These are phyloP conservation scores for Tausonia pullulans DNA, from an alignment of 1,284 basidiomycete genomes.

Conservation along the genomic window DNA sequence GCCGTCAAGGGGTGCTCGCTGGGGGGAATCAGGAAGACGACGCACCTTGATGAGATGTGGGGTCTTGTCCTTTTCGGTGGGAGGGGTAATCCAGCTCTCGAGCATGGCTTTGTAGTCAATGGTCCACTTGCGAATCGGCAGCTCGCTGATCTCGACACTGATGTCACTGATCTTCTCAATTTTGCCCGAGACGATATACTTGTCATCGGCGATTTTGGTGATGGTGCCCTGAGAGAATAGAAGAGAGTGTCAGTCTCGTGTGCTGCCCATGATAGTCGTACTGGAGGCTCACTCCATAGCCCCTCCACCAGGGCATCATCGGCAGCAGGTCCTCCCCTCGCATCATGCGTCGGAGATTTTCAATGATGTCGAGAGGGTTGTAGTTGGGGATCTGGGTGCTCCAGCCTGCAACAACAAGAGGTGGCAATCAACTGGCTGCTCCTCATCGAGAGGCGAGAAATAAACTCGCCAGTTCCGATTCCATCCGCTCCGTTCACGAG, in stretches of 20 bases:
- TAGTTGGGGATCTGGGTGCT: conserved; percentile 87
- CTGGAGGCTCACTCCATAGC: conserved; percentile 47
- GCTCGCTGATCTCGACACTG: conserved; percentile 87
- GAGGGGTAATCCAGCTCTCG: conserved; percentile 48
- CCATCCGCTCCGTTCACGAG: conserved; percentile 93
- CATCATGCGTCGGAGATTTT: conserved; percentile 80
- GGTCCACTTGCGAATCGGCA: conserved; percentile 95
- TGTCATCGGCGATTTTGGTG: conserved; percentile 66
- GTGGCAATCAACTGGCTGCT: neutral
- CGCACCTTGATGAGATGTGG: conserved; percentile 42
- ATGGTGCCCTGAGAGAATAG: conserved; percentile 55
- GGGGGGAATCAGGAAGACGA: conserved; percentile 30
- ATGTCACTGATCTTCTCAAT: conserved; percentile 69
- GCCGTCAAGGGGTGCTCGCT: neutral
- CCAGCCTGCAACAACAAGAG: conserved; percentile 56
- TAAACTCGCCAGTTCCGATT: conserved; percentile 73
- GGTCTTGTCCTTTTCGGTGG: conserved; percentile 59
- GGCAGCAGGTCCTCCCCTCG: conserved; percentile 66
- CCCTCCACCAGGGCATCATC: conserved; percentile 96
- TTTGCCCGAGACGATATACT: conserved; percentile 74
- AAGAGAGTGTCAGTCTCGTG: neutral
- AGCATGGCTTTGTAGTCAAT: conserved; percentile 82
- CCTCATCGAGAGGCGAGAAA: neutral
- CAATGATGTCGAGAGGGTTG: conserved; percentile 84
- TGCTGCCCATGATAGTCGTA: neutral